Conservation (phyloP, 2,329 filamentous ascomycete species). For the Xylariaceae sp. region DNA sequence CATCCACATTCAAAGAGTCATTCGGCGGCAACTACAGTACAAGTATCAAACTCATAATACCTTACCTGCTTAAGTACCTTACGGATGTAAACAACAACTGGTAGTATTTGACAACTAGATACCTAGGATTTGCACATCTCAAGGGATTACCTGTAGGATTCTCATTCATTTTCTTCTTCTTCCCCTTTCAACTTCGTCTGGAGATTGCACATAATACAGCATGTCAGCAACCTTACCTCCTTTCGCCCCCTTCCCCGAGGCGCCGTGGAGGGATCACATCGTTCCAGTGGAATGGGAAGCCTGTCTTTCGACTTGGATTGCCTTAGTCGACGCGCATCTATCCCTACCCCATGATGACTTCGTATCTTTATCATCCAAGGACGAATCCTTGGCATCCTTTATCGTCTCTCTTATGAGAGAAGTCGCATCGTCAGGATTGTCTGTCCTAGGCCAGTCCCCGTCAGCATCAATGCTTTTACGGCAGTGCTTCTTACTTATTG, state of each 20-base stretch:
- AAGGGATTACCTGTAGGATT: too few species aligned
- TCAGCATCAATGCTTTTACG: slow-evolving; percentile 57
- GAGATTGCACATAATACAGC: not conserved
- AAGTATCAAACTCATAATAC: not conserved
- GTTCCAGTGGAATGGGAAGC: slow-evolving; percentile 73
- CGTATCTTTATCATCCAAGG: slow-evolving; percentile 48
- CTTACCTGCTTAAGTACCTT: too few species aligned
- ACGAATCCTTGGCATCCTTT: slow-evolving; percentile 64
- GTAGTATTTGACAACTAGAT: not conserved
- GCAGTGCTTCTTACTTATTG: slow-evolving; percentile 65
- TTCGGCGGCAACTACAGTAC: too few species aligned
- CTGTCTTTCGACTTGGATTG: slow-evolving; percentile 76
- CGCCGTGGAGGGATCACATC: slow-evolving; percentile 67
- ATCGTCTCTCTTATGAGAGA: slow-evolving; percentile 68
- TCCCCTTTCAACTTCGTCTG: not conserved
- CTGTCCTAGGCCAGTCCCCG: slow-evolving; percentile 39
- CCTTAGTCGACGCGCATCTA: slow-evolving; percentile 67
- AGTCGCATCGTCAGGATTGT: slow-evolving; percentile 44
- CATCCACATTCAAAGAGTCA: too few species aligned
- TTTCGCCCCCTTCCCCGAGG: slow-evolving; percentile 76
- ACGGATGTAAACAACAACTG: too few species aligned
- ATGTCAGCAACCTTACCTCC: slow-evolving; percentile 58
- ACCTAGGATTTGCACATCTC: too few species aligned
- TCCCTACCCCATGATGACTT: slow-evolving; percentile 62
- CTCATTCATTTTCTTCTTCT: not conserved